phyloP scores from a whole-genome alignment of 768 basidiomycete genomes.

The Suillus decipiens region DNA sequence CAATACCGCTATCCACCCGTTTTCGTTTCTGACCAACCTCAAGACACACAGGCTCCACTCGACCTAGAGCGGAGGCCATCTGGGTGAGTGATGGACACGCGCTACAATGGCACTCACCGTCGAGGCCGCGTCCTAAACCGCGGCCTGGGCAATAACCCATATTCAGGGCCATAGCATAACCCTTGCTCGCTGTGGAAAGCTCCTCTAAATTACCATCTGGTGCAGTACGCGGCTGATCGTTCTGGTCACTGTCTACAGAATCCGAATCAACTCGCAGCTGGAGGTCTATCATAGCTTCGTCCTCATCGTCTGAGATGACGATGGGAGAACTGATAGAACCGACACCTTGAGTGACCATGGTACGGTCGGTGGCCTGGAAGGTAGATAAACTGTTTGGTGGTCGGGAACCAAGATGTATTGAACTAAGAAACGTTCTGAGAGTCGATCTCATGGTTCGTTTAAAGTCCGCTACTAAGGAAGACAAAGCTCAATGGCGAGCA shows the following conservation, averaged over 20 bases:
- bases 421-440: conserved; percentile 6
- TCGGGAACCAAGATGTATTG: conserved; percentile 7
- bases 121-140: conserved; percentile 16
- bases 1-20: conserved; percentile 17
- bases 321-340: conserved; percentile 32
- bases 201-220: conserved; percentile 8
- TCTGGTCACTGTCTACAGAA: conserved; percentile 8
- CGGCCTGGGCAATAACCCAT: conserved; percentile 19
- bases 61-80: conserved; percentile 10
- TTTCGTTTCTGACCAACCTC: conserved; percentile 14
- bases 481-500: background rate
- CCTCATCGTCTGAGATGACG: conserved; percentile 31
- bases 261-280: conserved; percentile 9
- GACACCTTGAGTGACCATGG: conserved; percentile 16
- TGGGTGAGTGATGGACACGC: conserved; percentile 13
- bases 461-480: conserved; percentile 15
- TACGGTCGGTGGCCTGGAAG: conserved; percentile 7
- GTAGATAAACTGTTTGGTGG: conserved; percentile 6
- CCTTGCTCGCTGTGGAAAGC: conserved; percentile 8
- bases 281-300: conserved; percentile 19
- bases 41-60: conserved; percentile 18
- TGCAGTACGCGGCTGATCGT: background rate
- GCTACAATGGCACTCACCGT: conserved; percentile 14
- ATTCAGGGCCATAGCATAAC: conserved; percentile 15
- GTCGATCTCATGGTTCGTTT: conserved; percentile 12